A percentile compares a stretch with the other conserved stretches of the same genome.
phyloP scores from a whole-genome alignment of 116 monocot genomes.

The Trichopus zeylanicus region DNA sequence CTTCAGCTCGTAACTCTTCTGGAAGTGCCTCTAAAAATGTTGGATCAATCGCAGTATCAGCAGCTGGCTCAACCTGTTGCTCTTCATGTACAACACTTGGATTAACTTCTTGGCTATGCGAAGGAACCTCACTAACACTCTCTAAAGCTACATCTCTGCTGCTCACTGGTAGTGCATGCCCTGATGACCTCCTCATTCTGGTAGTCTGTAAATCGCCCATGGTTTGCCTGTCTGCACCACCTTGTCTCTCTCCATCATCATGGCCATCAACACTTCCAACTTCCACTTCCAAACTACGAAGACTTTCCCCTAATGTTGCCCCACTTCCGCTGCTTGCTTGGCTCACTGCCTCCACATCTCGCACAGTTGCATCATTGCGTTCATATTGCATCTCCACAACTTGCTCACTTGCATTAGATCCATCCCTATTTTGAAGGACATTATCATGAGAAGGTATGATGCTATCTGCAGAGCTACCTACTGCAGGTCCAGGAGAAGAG shows the following conservation, averaged over 20 bases:
- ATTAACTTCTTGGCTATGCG: slow-evolving; percentile 31
- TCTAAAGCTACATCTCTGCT: slow-evolving; percentile 64
- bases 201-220: slow-evolving; percentile 49
- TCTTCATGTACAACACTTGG: slow-evolving; percentile 43
- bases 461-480: slow-evolving; percentile 22
- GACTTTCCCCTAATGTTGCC: slow-evolving; percentile 91
- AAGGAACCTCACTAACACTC: slow-evolving; percentile 86
- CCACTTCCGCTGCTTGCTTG: slow-evolving; percentile 97
- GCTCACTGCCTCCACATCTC: slow-evolving; percentile 94
- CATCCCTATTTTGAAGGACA: slow-evolving; percentile 31
- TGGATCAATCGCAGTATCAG: slow-evolving; percentile 75
- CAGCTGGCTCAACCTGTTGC: slow-evolving; percentile 37
- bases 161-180: slow-evolving; percentile 21
- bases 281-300: slow-evolving; percentile 96
- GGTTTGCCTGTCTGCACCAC: too few species aligned
- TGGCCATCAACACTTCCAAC: slow-evolving; percentile 98
- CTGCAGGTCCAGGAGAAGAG: slow-evolving; percentile 22
- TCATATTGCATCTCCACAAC: slow-evolving; percentile 86
- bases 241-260: slow-evolving; percentile 87
- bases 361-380: slow-evolving; percentile 50
- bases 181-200: slow-evolving; percentile 53
- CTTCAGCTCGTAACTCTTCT: slow-evolving; percentile 90
- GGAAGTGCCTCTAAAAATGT: slow-evolving; percentile 98
- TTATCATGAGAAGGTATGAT: slow-evolving; percentile 19
- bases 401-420: slow-evolving; percentile 49